phyloP scores from a whole-genome alignment of 345 rosid species.

The Arabidopsis arenosa region DNA sequence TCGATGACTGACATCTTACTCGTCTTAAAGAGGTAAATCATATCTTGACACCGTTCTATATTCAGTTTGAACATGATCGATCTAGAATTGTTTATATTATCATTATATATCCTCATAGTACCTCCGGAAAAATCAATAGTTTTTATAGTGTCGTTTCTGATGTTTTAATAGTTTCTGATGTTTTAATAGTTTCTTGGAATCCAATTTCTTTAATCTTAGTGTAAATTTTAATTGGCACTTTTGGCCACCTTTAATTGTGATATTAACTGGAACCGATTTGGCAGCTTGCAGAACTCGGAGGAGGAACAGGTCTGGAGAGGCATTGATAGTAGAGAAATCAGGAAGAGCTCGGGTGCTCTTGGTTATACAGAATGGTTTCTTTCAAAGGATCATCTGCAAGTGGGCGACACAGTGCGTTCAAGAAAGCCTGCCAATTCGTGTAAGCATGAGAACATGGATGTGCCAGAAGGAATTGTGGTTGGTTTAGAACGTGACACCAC shows the following conservation, averaged over 20 bases:
- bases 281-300: slow-evolving; percentile 68
- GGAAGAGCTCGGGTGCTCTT: slow-evolving; percentile 47
- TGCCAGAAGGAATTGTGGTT: slow-evolving; percentile 85
- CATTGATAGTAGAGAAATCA: slow-evolving; percentile 46
- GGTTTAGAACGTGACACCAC: slow-evolving; percentile 61
- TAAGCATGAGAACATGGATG: slow-evolving; percentile 74
- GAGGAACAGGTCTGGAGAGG: slow-evolving; percentile 64
- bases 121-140: background rate
- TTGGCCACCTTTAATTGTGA: slow-evolving; percentile 19
- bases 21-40: slow-evolving; percentile 65
- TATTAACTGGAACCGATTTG: slow-evolving; percentile 32
- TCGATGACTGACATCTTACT: slow-evolving; percentile 75
- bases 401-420: slow-evolving; percentile 85
- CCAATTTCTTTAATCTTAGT: background rate
- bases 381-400: slow-evolving; percentile 71
- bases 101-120: slow-evolving; percentile 2
- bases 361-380: slow-evolving; percentile 86
- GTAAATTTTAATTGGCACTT: background rate
- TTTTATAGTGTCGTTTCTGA: background rate
- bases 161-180: background rate
- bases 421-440: slow-evolving; percentile 70
- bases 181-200: background rate
- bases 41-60: slow-evolving; percentile 1
- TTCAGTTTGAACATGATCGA: slow-evolving; percentile 5
- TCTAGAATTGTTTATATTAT: background rate